A percentile compares a stretch with the other conserved stretches of the same genome.
phyloP scores from a whole-genome alignment of 768 basidiomycete genomes.

The Russula olivacea region DNA sequence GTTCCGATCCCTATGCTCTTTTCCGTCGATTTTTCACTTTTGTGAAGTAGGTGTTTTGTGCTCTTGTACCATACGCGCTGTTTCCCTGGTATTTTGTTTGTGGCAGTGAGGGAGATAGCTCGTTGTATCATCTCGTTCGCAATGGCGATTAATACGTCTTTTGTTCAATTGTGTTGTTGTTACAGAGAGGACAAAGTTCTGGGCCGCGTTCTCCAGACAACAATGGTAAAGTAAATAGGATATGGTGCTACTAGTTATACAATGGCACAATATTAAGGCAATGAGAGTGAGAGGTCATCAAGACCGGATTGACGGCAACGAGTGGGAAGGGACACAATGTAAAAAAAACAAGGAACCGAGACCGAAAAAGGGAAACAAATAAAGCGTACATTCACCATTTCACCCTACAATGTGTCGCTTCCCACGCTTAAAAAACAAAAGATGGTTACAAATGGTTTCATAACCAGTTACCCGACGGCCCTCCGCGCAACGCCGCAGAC shows the following conservation, averaged over 20 bases:
- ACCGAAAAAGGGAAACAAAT: neutral
- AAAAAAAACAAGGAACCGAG: neutral
- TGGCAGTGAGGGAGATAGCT: slow-evolving; percentile 1
- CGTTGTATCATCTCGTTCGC: slow-evolving; percentile 19
- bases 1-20: slow-evolving; percentile 14
- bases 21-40: neutral
- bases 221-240: slow-evolving; percentile 4
- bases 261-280: neutral
- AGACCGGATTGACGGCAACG: neutral
- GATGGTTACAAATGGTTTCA: neutral
- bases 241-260: slow-evolving; percentile 18
- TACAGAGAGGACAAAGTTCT: neutral
- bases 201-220: neutral
- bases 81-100: slow-evolving; percentile 2
- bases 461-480: slow-evolving; percentile 16
- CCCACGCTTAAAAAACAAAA: neutral
- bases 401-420: neutral
- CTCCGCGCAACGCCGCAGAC: slow-evolving; percentile 10
- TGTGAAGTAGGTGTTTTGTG: slow-evolving; percentile 2
- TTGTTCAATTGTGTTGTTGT: neutral
- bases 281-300: slow-evolving; percentile 3
- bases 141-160: slow-evolving; percentile 16
- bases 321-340: neutral
- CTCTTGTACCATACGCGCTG: slow-evolving; percentile 17
- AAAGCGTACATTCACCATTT: neutral